Conservation (phyloP, 2,329 filamentous ascomycete species). For the Zymoseptoria brevis region DNA sequence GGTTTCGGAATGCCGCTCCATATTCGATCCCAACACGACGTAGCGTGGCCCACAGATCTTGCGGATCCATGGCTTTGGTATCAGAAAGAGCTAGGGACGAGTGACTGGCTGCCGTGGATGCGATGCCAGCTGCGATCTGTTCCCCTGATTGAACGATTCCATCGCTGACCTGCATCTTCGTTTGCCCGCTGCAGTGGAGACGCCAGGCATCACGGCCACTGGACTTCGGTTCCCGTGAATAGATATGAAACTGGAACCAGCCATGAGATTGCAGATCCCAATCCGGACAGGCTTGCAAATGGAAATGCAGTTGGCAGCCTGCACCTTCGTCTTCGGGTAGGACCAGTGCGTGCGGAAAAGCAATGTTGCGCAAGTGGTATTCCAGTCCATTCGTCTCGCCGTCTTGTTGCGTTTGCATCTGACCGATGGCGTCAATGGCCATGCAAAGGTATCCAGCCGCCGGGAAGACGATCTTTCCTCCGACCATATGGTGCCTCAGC, state of each 20-base stretch:
- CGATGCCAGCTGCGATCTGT: too few relatives aligned
- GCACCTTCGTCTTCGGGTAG: too few relatives aligned
- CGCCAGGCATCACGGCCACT: not conserved
- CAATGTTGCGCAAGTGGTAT: not conserved
- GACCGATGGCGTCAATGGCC: slow-evolving; percentile 8
- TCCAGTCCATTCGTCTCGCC: too few relatives aligned
- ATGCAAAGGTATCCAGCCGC: slow-evolving; percentile 15
- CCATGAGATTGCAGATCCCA: not conserved
- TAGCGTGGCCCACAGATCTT: not conserved
- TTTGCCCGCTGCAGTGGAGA: not conserved
- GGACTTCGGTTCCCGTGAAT: not conserved
- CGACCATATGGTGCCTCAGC: slow-evolving; percentile 17
- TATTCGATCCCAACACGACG: too few relatives aligned
- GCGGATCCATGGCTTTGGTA: not conserved
- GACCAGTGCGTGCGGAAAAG: too few relatives aligned
- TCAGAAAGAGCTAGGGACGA: not conserved
- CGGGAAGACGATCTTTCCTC: slow-evolving; percentile 26
- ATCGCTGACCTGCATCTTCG: too few relatives aligned
- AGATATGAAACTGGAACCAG: not conserved
- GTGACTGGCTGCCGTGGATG: too few relatives aligned
- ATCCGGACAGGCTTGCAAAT: not conserved
- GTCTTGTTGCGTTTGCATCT: not conserved
- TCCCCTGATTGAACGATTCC: too few relatives aligned
- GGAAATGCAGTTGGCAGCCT: not conserved
- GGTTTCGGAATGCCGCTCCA: too few relatives aligned